A percentile compares a stretch with the other conserved stretches of the same genome.
Conservation (phyloP, 495 filamentous ascomycete genomes). For the Trichoderma virens region DNA sequence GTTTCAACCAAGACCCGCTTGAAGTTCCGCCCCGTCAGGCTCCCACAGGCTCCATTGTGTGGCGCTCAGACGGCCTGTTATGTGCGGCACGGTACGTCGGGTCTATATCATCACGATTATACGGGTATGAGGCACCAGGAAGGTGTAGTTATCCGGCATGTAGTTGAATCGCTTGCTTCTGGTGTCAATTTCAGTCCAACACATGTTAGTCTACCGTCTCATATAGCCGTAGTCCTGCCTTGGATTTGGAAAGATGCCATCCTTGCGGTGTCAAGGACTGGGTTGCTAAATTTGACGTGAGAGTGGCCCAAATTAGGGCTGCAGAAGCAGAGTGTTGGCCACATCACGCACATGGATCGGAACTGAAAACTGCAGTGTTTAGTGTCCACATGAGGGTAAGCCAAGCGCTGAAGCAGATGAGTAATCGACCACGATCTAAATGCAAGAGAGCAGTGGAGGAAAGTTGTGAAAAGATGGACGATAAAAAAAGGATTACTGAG, state of each 20-base stretch:
- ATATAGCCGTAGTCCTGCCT: background rate
- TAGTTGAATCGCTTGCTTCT: too few relatives aligned
- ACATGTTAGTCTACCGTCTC: background rate
- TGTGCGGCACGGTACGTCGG: too few relatives aligned
- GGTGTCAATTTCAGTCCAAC: background rate
- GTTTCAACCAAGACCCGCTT: background rate
- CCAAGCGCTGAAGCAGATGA: background rate
- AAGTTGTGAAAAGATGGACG: too few relatives aligned
- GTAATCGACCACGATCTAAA: background rate
- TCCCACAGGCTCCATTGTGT: background rate
- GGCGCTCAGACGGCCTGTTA: background rate
- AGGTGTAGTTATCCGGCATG: too few relatives aligned
- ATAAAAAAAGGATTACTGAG: too few relatives aligned
- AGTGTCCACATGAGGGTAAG: background rate
- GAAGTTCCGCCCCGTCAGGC: background rate
- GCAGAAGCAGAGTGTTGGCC: background rate
- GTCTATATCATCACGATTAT: background rate
- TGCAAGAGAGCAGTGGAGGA: too few relatives aligned
- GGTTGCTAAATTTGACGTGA: background rate
- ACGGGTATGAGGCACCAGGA: too few relatives aligned
- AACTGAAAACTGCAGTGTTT: background rate
- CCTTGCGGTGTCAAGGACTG: background rate
- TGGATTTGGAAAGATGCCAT: background rate
- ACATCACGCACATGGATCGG: background rate
- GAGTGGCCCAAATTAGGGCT: background rate